phyloP scores from a whole-genome alignment of 257 asterid species.

The Nicotiana benthamiana region DNA sequence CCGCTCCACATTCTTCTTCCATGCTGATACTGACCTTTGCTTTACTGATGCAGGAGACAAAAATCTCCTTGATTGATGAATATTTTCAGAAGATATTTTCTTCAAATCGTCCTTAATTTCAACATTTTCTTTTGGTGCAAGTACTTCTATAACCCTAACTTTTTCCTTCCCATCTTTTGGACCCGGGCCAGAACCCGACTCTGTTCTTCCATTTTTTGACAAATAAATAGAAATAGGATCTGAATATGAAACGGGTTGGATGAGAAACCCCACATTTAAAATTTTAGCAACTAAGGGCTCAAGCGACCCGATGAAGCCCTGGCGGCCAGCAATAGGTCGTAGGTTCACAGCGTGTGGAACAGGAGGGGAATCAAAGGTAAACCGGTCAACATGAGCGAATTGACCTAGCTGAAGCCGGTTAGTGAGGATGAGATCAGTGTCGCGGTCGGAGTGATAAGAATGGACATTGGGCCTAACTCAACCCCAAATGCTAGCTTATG shows the following conservation, averaged over 20 bases:
- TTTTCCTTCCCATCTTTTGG: slow-evolving; percentile 10
- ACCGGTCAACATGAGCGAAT: slow-evolving; percentile 75
- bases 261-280: slow-evolving; percentile 50
- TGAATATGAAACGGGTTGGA: slow-evolving; percentile 69
- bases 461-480: no score
- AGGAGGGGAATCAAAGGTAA: slow-evolving; percentile 61
- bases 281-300: slow-evolving; percentile 65
- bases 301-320: slow-evolving; percentile 64
- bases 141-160: slow-evolving; percentile 21
- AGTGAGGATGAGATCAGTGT: slow-evolving; percentile 65
- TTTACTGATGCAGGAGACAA: slow-evolving; percentile 55
- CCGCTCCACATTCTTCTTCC: slow-evolving; percentile 42
- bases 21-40: slow-evolving; percentile 52
- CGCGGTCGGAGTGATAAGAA: slow-evolving; percentile 71
- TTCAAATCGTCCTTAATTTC: slow-evolving; percentile 28
- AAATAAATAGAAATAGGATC: slow-evolving; percentile 53
- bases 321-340: slow-evolving; percentile 77
- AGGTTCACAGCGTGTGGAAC: slow-evolving; percentile 61
- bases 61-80: slow-evolving; percentile 50
- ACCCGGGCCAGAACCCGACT: not conserved
- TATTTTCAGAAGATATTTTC: slow-evolving; percentile 29
- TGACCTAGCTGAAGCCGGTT: slow-evolving; percentile 92
- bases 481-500: no score
- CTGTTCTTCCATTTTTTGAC: slow-evolving; percentile 32
- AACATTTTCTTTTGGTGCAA: slow-evolving; percentile 52